phyloP scores from a whole-genome alignment of 805 yeast species.

The Yamadazyma philogaea region DNA sequence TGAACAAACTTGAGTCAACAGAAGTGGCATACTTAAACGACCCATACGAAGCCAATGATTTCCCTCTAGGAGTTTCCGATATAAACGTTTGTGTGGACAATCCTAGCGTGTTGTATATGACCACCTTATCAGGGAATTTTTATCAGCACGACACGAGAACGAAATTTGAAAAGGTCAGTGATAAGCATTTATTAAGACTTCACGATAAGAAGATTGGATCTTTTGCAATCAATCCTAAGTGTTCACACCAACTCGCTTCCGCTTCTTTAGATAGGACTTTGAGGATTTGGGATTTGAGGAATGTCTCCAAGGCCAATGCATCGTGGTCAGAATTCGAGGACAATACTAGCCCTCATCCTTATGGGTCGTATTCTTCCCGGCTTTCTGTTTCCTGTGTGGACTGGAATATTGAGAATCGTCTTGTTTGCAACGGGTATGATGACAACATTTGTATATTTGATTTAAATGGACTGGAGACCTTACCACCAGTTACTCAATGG shows the following conservation, averaged over 20 bases:
- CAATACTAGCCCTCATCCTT: constrained; percentile 44
- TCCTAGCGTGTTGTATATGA: constrained; percentile 58
- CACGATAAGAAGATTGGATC: constrained; percentile 94
- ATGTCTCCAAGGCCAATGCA: constrained; percentile 35
- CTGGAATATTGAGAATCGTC: constrained; percentile 64
- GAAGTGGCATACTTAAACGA: constrained; percentile 48
- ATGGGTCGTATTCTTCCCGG: constrained; percentile 67
- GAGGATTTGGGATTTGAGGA: constrained; percentile 84
- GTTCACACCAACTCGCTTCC: constrained; percentile 67
- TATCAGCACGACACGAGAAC: constrained; percentile 68
- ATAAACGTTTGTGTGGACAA: constrained; percentile 49
- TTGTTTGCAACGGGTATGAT: constrained; percentile 93
- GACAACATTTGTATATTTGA: constrained; percentile 72
- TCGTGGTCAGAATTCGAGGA: constrained; percentile 58
- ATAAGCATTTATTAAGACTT: constrained; percentile 47
- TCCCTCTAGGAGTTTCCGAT: constrained; percentile 67
- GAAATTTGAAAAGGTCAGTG: constrained; percentile 24
- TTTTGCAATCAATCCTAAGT: constrained; percentile 71
- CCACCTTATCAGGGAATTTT: constrained; percentile 80
- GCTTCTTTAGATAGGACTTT: constrained; percentile 86
- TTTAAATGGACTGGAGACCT: constrained; percentile 39
- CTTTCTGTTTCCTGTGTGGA: constrained; percentile 82
- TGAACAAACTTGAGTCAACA: constrained; percentile 54
- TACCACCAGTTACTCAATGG: constrained; percentile 27
- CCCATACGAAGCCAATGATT: constrained; percentile 45